Evolutionary conservation across 1,139 yeast genomes (phyloP).

Genomic region (Taphrina confusa): DNA sequence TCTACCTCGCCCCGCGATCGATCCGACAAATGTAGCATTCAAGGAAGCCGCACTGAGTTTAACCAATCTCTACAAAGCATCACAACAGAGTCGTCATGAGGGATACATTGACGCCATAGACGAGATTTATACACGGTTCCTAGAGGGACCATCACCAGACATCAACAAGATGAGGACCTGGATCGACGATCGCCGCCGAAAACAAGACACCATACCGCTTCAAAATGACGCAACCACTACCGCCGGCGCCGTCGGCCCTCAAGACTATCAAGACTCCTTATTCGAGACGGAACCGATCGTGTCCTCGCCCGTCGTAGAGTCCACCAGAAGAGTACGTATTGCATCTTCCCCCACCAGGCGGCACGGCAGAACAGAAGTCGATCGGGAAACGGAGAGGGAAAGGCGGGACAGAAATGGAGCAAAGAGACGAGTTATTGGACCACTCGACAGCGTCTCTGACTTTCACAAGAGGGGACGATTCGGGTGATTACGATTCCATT

Average conservation of each 20-base stretch:
- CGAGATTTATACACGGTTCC: conserved; percentile 39
- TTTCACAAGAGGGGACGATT: conserved; percentile 29
- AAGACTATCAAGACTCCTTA: neutral
- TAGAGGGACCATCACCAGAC: neutral
- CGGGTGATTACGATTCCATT: no score
- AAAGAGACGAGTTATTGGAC: conserved; percentile 22
- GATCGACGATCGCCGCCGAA: conserved; percentile 23
- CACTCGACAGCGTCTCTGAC: conserved; percentile 8
- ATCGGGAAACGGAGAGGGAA: neutral
- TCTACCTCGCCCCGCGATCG: conserved; percentile 18
- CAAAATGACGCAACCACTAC: neutral
- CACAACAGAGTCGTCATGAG: conserved; percentile 33
- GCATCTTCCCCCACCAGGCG: conserved; percentile 2
- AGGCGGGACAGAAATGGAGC: conserved; percentile 18
- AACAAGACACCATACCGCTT: neutral
- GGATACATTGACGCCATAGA: conserved; percentile 36
- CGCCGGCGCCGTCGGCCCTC: neutral
- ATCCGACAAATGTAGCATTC: conserved; percentile 21
- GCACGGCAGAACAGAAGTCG: neutral
- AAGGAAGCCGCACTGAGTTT: conserved; percentile 35
- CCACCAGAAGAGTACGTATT: neutral
- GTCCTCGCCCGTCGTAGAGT: neutral
- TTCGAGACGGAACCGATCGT: conserved; percentile 2
- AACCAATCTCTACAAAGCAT: conserved; percentile 34
- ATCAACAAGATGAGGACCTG: conserved; percentile 6